phyloP scores from a whole-genome alignment of 495 filamentous ascomycete species.

The Trichocladium uniseriatum region DNA sequence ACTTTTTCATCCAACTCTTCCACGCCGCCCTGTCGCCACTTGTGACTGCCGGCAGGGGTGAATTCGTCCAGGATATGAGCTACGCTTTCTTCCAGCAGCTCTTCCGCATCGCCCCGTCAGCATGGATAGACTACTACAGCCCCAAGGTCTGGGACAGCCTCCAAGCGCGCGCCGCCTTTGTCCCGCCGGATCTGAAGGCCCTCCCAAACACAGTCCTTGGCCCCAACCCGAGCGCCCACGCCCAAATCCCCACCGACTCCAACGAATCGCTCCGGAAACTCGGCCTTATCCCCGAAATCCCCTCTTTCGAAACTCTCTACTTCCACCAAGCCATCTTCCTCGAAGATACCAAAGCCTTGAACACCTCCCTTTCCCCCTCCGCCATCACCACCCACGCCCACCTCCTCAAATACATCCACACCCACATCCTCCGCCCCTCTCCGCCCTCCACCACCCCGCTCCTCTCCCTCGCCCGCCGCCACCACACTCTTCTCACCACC shows the following conservation, averaged over 20 bases:
- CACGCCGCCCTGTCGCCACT: constrained; percentile 12
- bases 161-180: constrained; percentile 10
- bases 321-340: constrained; percentile 18
- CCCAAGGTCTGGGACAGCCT: constrained; percentile 11
- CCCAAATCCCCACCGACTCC: background rate
- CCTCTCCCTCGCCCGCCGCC: background rate
- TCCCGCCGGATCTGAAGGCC: constrained; percentile 15
- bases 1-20: constrained; percentile 18
- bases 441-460: background rate
- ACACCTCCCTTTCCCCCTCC: background rate
- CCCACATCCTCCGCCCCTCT: background rate
- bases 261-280: background rate
- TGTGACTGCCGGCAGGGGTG: background rate
- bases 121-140: constrained; percentile 14
- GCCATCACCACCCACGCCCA: constrained; percentile 3
- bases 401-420: constrained; percentile 13
- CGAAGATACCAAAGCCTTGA: constrained; percentile 11
- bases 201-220: constrained; percentile 11
- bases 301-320: constrained; percentile 12
- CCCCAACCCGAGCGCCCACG: too few species aligned
- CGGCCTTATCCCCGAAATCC: constrained; percentile 18
- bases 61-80: constrained; percentile 7
- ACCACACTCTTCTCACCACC: background rate
- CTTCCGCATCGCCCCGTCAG: constrained; percentile 6
- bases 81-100: constrained; percentile 8